A percentile compares a stretch with the other conserved stretches of the same genome.
Conservation (phyloP, 1,284 basidiomycete species). For the Sanghuangporus weigelae region DNA sequence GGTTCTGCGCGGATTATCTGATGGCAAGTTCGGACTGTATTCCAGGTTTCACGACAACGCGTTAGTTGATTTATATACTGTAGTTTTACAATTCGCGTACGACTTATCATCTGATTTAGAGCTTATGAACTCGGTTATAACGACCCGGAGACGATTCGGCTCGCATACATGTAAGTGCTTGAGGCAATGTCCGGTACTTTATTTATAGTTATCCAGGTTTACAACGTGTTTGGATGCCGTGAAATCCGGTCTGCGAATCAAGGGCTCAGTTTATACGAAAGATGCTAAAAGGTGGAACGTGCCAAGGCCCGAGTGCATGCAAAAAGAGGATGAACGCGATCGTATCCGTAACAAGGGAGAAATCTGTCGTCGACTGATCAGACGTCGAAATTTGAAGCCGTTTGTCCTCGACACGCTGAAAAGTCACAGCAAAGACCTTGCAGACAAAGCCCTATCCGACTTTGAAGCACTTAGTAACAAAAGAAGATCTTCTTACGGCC, state of each 20-base stretch:
- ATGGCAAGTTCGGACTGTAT: conserved; percentile 52
- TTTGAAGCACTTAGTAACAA: conserved; percentile 20
- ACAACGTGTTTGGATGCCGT: conserved; percentile 49
- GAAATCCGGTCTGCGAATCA: conserved; percentile 49
- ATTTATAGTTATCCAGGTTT: conserved; percentile 34
- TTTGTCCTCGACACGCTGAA: conserved; percentile 31
- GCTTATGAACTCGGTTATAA: conserved; percentile 13
- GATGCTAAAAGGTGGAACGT: conserved; percentile 31
- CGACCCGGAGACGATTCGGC: conserved; percentile 37
- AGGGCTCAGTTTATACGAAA: conserved; percentile 29
- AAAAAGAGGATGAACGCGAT: conserved; percentile 12
- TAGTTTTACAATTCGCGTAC: background rate
- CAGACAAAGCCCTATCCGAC: conserved; percentile 24
- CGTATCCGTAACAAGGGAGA: background rate
- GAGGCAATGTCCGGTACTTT: background rate
- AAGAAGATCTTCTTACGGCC: background rate
- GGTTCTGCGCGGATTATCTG: conserved; percentile 45
- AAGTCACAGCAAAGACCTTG: conserved; percentile 26
- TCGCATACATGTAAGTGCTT: conserved; percentile 59
- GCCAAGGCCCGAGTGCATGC: conserved; percentile 25
- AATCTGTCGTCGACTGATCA: background rate
- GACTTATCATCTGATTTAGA: background rate
- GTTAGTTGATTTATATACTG: background rate
- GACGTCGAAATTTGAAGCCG: background rate
- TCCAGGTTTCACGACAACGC: conserved; percentile 57